Base-by-base conservation (phyloP, 2,329 filamentous ascomycete species). In the Phaeosphaeria sp. region DNA sequence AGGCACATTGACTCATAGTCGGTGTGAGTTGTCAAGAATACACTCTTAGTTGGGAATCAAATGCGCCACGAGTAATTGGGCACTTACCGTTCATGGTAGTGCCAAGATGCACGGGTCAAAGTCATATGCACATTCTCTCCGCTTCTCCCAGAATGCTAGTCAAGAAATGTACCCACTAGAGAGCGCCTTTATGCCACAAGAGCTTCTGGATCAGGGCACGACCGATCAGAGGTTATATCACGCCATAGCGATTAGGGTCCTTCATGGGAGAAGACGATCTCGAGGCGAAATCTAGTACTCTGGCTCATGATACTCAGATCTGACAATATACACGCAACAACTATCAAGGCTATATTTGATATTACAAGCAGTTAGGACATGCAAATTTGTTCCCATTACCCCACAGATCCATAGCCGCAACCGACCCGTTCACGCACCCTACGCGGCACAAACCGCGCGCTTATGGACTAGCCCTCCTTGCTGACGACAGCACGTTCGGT, bases 351-450 rank as follows among this genome's bases (percentile, higher is more conserved):
- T 39, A 39, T 17, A n/a, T 17, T n/a, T 4, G 15, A 39, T 39
- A 13, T n/a, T 13, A 39, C 15, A n/a, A 6, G 36, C 17, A 5
- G 6, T 39, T 36, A 13, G 15, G 10, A 39, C 15, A 17, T 17
- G 15, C 15, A 36, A 13, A 6, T 39, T 3, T 13, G 15, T 6
- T 17, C n/a, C 36, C 11, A 46, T 20, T 53, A 47, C 50, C 50
- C 50, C 50, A 53, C 50, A 53, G 50, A 47, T 47, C 43, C 43
- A n/a, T 27, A 25, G 42, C 42, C 50, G 50, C 50, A 44, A 53
- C 36, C 30, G 27, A 41, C 42, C 42, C 42, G 36, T 39, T n/a
- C 36, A 39, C 15, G 36, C 36, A 27, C 30, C 36, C n/a, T 53
- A 30, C 27, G 50, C 50, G 50, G 50, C 43, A 23, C 43, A 23